Base-by-base conservation (phyloP, 768 basidiomycete species). In the Nidularia pulvinata region DNA sequence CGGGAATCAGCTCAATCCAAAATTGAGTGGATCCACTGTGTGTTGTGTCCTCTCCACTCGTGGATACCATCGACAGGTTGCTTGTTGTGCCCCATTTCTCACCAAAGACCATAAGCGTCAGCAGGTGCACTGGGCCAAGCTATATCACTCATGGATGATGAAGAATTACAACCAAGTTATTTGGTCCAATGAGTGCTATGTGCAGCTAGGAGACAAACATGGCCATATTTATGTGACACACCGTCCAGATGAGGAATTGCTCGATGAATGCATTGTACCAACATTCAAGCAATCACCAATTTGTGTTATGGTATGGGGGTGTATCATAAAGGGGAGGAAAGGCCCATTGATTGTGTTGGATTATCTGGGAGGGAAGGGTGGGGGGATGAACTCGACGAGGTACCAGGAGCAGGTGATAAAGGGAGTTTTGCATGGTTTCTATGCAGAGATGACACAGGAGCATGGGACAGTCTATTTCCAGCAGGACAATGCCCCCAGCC, bases 221-320 rank as follows among this genome's bases (percentile, higher is more conserved):
- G 19, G 19, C 19, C 19, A 19, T 19, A 45, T 62, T 34, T 61
- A 49, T 46, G 47, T 61, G 19, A 61, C 59, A 33, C 43, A 50
- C 10, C 22, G 33, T n/a, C 34, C 59, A n/a, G 52, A 50, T 16
- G 56, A 59, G 48, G 32, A 14, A 25, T 51, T 33, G 13, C 14
- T 50, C 30, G 57, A 64, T 16, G 58, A 64, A 33, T 69, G 65
- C 39, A 6, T 62, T 36, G 58, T 63, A 2, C 57, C 55, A n/a
- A 61, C 50, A 9, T 65, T 65, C 58, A 68, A 62, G 55, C 64
- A 69, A 46, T 65, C 65, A 7, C 33, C 60, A n/a, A 34, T 61
- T 2, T 44, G 58, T 33, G 62, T 67, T 7, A 68, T 69, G 62
- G 58, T 67, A 3, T 69, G 66, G 68, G 45, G 52, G 19, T 19